Evolutionary conservation across 2,329 filamentous ascomycete species (phyloP).

Genomic region (Cercospora zeae-maydis): DNA sequence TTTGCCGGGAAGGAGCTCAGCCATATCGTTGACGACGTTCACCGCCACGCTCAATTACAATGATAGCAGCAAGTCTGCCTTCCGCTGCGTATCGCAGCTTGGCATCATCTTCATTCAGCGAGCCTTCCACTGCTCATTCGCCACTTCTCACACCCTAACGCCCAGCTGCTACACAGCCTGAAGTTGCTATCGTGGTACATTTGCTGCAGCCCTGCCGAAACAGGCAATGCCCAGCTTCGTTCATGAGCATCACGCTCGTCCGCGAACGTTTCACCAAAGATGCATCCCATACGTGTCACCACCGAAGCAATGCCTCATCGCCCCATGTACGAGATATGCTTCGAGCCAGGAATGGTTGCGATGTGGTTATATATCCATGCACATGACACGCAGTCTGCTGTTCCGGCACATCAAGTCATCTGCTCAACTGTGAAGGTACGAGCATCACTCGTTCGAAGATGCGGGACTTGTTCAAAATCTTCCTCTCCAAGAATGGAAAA

Average conservation of each 20-base stretch:
- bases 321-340: neutral
- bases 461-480: neutral
- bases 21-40: neutral
- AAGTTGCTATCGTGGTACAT: neutral
- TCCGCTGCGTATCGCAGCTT: neutral
- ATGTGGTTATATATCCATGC: neutral
- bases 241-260: neutral
- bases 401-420: neutral
- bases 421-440: neutral
- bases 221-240: neutral
- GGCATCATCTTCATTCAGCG: neutral
- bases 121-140: neutral
- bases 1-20: neutral
- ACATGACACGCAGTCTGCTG: neutral
- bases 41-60: neutral
- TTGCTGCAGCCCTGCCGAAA: neutral
- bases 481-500: neutral
- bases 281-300: conserved; percentile 2
- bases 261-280: neutral
- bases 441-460: neutral
- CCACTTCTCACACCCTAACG: neutral
- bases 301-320: neutral
- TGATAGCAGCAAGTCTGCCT: neutral
- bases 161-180: neutral
- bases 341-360: neutral